Conservation (phyloP, 2,329 filamentous ascomycete genomes). For the Cytospora piceicola region DNA sequence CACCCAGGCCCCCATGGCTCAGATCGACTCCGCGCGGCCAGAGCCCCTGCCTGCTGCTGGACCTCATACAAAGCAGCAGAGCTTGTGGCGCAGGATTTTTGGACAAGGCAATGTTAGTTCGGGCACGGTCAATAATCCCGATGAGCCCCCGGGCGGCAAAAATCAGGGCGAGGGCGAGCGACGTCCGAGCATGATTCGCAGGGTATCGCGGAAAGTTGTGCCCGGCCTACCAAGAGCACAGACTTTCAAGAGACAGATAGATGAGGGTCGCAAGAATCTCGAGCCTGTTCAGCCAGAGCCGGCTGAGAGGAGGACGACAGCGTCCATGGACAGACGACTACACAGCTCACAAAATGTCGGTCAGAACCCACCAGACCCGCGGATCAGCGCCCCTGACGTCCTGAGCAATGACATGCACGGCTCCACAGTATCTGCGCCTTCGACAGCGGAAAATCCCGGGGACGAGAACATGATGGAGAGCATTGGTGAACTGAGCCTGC, state of each 20-base stretch:
- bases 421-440: constrained; percentile 33
- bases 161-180: constrained; percentile 37
- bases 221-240: constrained; percentile 75
- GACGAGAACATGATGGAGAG: constrained; percentile 41
- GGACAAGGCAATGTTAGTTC: constrained; percentile 34
- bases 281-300: constrained; percentile 65
- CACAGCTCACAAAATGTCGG: constrained; percentile 43
- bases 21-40: constrained; percentile 32
- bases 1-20: constrained; percentile 35
- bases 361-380: constrained; percentile 44
- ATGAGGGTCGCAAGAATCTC: constrained; percentile 76
- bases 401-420: constrained; percentile 40
- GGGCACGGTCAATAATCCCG: constrained; percentile 33
- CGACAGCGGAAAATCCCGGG: constrained; percentile 40
- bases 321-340: constrained; percentile 63
- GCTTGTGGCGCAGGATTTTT: constrained; percentile 36
- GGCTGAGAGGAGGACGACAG: constrained; percentile 72
- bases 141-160: constrained; percentile 34
- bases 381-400: constrained; percentile 54
- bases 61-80: constrained; percentile 31
- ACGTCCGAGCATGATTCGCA: constrained; percentile 45
- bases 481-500: constrained; percentile 31
- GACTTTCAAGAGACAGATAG: constrained; percentile 82
- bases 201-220: constrained; percentile 65
- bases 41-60: constrained; percentile 31